A percentile compares a stretch with the other conserved stretches of the same genome.
phyloP scores from a whole-genome alignment of 768 basidiomycete genomes.

The Coprinellus micaceus region DNA sequence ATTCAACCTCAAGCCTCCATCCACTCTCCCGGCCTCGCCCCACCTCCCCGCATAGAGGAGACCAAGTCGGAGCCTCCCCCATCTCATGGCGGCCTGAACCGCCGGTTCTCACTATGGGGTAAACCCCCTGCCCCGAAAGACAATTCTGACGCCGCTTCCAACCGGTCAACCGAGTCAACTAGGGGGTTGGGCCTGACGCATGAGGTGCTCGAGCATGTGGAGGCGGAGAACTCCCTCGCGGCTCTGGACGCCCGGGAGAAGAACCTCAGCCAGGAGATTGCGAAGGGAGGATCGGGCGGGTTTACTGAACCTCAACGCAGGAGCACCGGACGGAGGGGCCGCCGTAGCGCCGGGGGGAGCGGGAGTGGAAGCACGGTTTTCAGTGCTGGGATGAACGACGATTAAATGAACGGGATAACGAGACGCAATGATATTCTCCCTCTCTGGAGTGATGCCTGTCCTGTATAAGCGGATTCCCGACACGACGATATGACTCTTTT shows the following conservation, averaged over 20 bases:
- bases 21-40: constrained; percentile 19
- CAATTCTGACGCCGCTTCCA: constrained; percentile 46
- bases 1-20: constrained; percentile 61
- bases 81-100: constrained; percentile 30
- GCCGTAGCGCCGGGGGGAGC: constrained; percentile 60
- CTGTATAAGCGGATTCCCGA: neutral
- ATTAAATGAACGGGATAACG: constrained; percentile 27
- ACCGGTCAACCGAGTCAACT: constrained; percentile 33
- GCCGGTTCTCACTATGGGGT: constrained; percentile 63
- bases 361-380: constrained; percentile 78
- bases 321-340: constrained; percentile 53
- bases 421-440: neutral
- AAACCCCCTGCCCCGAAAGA: constrained; percentile 28
- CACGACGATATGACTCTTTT: neutral
- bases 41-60: constrained; percentile 22
- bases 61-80: constrained; percentile 24
- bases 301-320: constrained; percentile 73
- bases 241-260: constrained; percentile 81
- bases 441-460: neutral
- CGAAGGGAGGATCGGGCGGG: constrained; percentile 67
- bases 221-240: constrained; percentile 72
- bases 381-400: constrained; percentile 79
- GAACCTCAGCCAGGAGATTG: constrained; percentile 66
- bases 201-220: constrained; percentile 73
- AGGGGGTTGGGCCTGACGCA: constrained; percentile 47